Evolutionary conservation across 2,329 filamentous ascomycete genomes (phyloP).

Genomic region (Talaromyces sp.): DNA sequence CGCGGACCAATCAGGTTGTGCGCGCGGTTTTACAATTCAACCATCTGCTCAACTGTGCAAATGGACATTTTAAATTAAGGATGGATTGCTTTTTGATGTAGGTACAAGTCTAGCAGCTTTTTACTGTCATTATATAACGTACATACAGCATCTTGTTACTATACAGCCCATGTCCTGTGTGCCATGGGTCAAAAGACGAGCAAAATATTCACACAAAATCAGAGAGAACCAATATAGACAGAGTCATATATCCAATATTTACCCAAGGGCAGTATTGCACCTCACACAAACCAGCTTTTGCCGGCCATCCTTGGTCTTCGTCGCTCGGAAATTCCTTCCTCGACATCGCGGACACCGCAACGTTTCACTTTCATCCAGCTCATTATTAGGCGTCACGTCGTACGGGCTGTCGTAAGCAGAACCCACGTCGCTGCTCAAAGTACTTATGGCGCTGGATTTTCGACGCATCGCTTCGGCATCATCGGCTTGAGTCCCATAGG

Average conservation of each 20-base stretch:
- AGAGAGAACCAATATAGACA: not conserved
- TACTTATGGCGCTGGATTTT: constrained; percentile 52
- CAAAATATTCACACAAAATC: not conserved
- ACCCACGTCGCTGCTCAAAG: constrained; percentile 58
- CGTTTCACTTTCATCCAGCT: constrained; percentile 26
- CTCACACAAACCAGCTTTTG: constrained; percentile 62
- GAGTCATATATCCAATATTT: constrained; percentile 3
- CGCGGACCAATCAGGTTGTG: constrained; percentile 11
- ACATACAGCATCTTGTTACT: not conserved
- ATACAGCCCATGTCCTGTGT: not conserved
- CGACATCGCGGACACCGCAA: constrained; percentile 61
- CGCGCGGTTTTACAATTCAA: not conserved
- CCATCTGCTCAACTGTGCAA: not conserved
- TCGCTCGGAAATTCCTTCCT: constrained; percentile 62
- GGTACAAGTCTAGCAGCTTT: not conserved
- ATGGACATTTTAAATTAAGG: no score
- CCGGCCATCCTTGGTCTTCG: constrained; percentile 50
- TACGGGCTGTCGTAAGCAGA: constrained; percentile 43
- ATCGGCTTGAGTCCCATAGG: constrained; percentile 4
- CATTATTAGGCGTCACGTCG: constrained; percentile 31
- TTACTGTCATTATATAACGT: not conserved
- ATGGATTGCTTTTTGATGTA: not conserved
- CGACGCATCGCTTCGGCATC: constrained; percentile 27
- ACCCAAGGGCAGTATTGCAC: constrained; percentile 38
- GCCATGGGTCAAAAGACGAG: not conserved